phyloP scores from a whole-genome alignment of 345 rosid species.

The Brassica rapa region DNA sequence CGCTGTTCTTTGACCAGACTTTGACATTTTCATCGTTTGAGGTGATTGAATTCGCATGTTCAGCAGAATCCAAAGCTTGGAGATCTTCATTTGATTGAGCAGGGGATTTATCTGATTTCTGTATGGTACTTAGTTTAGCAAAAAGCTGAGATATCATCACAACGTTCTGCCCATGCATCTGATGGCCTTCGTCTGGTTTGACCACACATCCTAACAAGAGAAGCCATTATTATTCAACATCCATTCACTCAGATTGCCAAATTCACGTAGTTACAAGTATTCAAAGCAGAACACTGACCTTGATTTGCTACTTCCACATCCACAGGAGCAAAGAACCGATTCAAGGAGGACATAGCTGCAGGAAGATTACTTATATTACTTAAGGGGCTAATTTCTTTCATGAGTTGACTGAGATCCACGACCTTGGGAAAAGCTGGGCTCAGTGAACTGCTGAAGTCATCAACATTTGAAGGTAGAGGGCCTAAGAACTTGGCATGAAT shows the following conservation, averaged over 20 bases:
- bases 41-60: conserved; percentile 41
- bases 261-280: too few relatives aligned
- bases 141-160: conserved; percentile 70
- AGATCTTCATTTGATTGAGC: conserved; percentile 34
- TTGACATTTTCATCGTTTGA: conserved; percentile 47
- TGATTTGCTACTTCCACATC: conserved; percentile 62
- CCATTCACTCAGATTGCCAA: too few relatives aligned
- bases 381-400: conserved; percentile 59
- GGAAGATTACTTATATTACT: conserved; percentile 52
- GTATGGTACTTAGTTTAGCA: conserved; percentile 61
- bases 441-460: conserved; percentile 61
- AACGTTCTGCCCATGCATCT: conserved; percentile 63
- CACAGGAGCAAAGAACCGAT: conserved; percentile 56
- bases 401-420: conserved; percentile 67
- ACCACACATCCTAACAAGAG: conserved; percentile 27
- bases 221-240: neutral
- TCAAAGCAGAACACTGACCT: conserved; percentile 51
- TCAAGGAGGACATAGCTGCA: conserved; percentile 57
- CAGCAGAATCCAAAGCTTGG: conserved; percentile 41
- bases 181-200: conserved; percentile 40
- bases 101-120: conserved; percentile 45
- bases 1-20: conserved; percentile 58
- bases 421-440: conserved; percentile 58
- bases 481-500: conserved; percentile 74
- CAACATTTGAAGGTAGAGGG: conserved; percentile 68